Evolutionary conservation across 1,139 yeast species (phyloP).

Genomic region (Pichia sp.): DNA sequence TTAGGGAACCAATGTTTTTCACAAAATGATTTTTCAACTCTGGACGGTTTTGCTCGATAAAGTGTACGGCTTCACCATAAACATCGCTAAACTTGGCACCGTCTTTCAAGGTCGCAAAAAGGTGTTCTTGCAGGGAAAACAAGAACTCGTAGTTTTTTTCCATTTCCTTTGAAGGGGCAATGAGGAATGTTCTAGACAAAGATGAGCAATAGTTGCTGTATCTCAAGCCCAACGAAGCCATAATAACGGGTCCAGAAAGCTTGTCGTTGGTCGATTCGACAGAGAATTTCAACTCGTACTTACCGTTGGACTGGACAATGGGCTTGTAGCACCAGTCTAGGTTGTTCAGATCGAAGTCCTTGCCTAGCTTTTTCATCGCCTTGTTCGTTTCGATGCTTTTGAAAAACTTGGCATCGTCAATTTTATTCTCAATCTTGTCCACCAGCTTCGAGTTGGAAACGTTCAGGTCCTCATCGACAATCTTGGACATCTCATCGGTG

Average conservation of each 20-base stretch:
- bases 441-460: slow-evolving; percentile 70
- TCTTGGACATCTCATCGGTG: slow-evolving; percentile 82
- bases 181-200: slow-evolving; percentile 80
- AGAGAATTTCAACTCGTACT: slow-evolving; percentile 79
- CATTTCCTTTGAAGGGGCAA: slow-evolving; percentile 81
- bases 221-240: slow-evolving; percentile 81
- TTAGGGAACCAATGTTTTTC: slow-evolving; percentile 83
- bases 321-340: slow-evolving; percentile 96
- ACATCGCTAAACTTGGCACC: slow-evolving; percentile 66
- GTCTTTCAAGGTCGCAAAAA: slow-evolving; percentile 55
- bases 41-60: slow-evolving; percentile 54
- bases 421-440: slow-evolving; percentile 73
- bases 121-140: slow-evolving; percentile 60
- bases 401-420: slow-evolving; percentile 73
- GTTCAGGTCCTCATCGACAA: slow-evolving; percentile 81
- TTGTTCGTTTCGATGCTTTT: slow-evolving; percentile 44
- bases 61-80: slow-evolving; percentile 59
- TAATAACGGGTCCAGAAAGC: slow-evolving; percentile 76
- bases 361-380: slow-evolving; percentile 51
- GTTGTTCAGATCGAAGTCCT: slow-evolving; percentile 66
- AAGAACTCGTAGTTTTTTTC: slow-evolving; percentile 77
- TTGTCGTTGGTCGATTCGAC: slow-evolving; percentile 69
- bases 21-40: slow-evolving; percentile 63
- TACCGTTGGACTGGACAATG: slow-evolving; percentile 83
- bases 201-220: slow-evolving; percentile 89